These are phyloP conservation scores for Trichoderma sp. DNA, from an alignment of 2,329 filamentous ascomycete species.

Conservation along the genomic window DNA sequence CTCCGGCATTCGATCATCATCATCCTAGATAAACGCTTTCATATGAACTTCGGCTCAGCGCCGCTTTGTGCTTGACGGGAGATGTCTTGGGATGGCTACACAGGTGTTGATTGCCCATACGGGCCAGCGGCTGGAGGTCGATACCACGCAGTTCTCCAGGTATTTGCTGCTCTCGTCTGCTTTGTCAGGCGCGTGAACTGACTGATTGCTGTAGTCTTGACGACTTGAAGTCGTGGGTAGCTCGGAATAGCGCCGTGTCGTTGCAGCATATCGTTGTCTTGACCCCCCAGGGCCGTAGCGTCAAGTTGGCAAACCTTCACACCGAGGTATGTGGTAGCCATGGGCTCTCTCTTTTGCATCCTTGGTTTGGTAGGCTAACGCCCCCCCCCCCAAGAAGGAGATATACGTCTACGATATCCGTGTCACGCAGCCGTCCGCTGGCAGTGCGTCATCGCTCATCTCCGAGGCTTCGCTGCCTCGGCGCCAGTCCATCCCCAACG, in stretches of 20 bases:
- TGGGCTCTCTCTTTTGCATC: background rate
- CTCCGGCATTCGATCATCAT: background rate
- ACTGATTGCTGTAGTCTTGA: conserved; percentile 60
- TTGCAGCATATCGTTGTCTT: conserved; percentile 80
- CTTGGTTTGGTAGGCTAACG: conserved; percentile 6
- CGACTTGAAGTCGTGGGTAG: conserved; percentile 78
- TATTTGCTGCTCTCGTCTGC: conserved; percentile 40
- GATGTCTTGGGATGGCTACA: conserved; percentile 74
- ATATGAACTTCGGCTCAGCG: conserved; percentile 24
- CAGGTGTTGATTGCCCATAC: conserved; percentile 90
- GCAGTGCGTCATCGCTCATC: conserved; percentile 42
- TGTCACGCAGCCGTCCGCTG: conserved; percentile 58
- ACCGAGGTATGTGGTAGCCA: conserved; percentile 60
- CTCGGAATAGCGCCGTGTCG: conserved; percentile 69
- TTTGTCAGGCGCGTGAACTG: conserved; percentile 1
- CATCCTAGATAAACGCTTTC: background rate
- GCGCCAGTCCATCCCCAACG: conserved; percentile 57
- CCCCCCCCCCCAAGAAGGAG: conserved; percentile 59
- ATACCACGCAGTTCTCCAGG: conserved; percentile 73
- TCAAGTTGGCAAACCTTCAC: conserved; percentile 75
- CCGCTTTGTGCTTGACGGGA: conserved; percentile 35
- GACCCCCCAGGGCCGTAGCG: conserved; percentile 78
- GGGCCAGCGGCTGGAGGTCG: conserved; percentile 78
- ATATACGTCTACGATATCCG: conserved; percentile 90
- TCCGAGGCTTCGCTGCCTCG: conserved; percentile 51